A percentile compares a stretch with the other conserved stretches of the same genome.
Evolutionary conservation across 352 stramenopile species (phyloP).

Genomic region (Globisporangium heterothallicum): DNA sequence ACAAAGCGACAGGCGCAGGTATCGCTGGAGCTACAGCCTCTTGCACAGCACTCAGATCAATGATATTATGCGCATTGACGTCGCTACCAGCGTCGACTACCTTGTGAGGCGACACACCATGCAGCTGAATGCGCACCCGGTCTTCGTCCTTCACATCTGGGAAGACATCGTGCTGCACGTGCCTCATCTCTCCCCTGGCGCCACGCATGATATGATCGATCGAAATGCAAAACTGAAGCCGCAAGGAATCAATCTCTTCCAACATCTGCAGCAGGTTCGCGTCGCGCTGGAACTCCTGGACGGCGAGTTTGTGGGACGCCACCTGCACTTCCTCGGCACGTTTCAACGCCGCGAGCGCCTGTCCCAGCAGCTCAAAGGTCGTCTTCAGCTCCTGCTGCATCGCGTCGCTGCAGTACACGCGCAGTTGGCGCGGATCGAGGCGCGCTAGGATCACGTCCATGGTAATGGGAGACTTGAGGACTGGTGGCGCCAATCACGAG

Average conservation of each 20-base stretch:
- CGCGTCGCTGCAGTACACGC: slow-evolving; percentile 15
- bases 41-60: slow-evolving; percentile 6
- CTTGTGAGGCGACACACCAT: neutral
- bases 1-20: neutral
- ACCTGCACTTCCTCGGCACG: slow-evolving; percentile 17
- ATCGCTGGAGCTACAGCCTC: neutral
- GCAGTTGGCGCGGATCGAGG: slow-evolving; percentile 16
- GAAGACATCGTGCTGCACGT: neutral
- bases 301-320: slow-evolving; percentile 10
- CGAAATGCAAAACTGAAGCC: slow-evolving; percentile 13
- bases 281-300: slow-evolving; percentile 11
- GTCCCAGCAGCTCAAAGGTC: slow-evolving; percentile 10
- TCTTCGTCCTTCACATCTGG: slow-evolving; percentile 6
- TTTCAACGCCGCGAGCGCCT: slow-evolving; percentile 9
- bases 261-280: slow-evolving; percentile 6
- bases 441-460: slow-evolving; percentile 22
- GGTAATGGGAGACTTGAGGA: neutral
- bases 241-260: slow-evolving; percentile 14
- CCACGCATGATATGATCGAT: slow-evolving; percentile 11
- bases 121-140: neutral
- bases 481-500: neutral
- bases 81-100: neutral
- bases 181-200: neutral
- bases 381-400: slow-evolving; percentile 15
- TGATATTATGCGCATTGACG: neutral